These are phyloP conservation scores for Holtermannia corniformis DNA, from an alignment of 768 basidiomycete genomes.

Conservation along the genomic window DNA sequence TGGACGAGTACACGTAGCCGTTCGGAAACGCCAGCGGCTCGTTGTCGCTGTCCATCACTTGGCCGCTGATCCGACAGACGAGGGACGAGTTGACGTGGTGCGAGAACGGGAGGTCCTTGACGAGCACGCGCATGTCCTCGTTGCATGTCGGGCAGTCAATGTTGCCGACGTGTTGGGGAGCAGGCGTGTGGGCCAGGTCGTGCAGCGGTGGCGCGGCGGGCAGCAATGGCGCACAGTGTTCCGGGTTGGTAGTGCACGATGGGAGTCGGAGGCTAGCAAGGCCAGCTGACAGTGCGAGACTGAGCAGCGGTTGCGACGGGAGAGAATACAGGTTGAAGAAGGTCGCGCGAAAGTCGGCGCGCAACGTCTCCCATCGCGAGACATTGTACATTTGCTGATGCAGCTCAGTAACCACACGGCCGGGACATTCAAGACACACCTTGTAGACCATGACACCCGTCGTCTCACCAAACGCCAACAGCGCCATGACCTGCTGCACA, in stretches of 20 bases:
- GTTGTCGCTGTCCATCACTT: conserved; percentile 91
- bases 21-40: conserved; percentile 85
- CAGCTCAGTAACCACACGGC: background rate
- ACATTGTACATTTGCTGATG: conserved; percentile 70
- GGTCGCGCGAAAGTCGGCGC: conserved; percentile 69
- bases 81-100: conserved; percentile 95
- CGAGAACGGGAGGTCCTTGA: conserved; percentile 75
- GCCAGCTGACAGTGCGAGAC: conserved; percentile 83
- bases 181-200: conserved; percentile 20
- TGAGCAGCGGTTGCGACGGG: conserved; percentile 74
- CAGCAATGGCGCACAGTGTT: conserved; percentile 14
- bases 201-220: conserved; percentile 32
- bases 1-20: conserved; percentile 85
- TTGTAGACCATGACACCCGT: conserved; percentile 72
- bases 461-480: conserved; percentile 59
- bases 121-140: conserved; percentile 62
- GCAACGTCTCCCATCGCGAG: conserved; percentile 64
- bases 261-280: conserved; percentile 83
- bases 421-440: conserved; percentile 43
- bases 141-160: conserved; percentile 83
- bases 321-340: conserved; percentile 81
- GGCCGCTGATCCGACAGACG: conserved; percentile 80
- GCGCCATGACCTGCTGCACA: conserved; percentile 62
- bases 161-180: conserved; percentile 37
- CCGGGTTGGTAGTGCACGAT: conserved; percentile 47